Conservation (phyloP, 2,329 filamentous ascomycete species). For the Trichoderma semiorbis region DNA sequence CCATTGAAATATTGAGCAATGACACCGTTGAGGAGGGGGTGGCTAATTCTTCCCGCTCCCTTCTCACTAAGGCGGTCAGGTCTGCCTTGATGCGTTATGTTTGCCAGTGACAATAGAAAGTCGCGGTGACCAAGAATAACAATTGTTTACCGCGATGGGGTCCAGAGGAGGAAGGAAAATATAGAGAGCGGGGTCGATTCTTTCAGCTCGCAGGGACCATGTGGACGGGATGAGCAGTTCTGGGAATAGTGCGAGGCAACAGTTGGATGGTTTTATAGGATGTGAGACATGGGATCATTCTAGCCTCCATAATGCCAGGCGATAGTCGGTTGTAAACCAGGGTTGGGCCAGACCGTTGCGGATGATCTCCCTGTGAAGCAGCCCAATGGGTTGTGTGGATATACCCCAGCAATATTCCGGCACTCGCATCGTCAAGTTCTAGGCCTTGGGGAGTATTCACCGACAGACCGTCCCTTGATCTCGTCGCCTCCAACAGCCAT, state of each 20-base stretch:
- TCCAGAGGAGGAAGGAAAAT: background rate
- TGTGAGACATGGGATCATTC: background rate
- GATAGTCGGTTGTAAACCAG: background rate
- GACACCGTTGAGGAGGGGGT: background rate
- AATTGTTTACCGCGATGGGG: background rate
- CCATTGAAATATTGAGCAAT: background rate
- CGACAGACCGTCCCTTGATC: background rate
- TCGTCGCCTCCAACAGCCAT: background rate
- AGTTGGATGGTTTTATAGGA: background rate
- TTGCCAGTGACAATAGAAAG: background rate
- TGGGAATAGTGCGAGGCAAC: constrained; percentile 7
- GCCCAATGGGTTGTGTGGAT: background rate
- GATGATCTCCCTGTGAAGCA: background rate
- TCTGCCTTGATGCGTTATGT: background rate
- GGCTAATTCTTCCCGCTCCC: background rate
- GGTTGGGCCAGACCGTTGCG: background rate
- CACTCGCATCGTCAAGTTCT: background rate
- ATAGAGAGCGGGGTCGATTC: background rate
- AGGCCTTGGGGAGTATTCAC: background rate
- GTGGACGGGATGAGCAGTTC: background rate
- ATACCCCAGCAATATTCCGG: background rate
- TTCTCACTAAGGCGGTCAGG: background rate
- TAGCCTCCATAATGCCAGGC: background rate
- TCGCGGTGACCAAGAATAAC: background rate
- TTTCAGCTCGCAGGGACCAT: constrained; percentile 9